Evolutionary conservation across 495 filamentous ascomycete species (phyloP).

Genomic region (Lasiosphaeria hispida): DNA sequence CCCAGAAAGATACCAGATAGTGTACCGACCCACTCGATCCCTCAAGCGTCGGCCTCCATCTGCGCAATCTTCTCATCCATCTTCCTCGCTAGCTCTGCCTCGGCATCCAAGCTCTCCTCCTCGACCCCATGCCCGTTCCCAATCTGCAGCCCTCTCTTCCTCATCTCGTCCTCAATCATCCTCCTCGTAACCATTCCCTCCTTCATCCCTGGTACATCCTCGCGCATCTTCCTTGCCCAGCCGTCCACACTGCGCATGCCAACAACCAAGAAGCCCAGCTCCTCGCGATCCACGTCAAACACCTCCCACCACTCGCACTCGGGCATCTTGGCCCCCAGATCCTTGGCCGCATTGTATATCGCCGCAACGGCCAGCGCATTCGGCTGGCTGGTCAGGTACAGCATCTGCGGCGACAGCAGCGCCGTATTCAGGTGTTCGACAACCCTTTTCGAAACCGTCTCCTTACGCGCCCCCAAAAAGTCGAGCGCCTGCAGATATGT

Average conservation of each 20-base stretch:
- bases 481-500: constrained; percentile 92
- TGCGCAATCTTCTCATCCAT: constrained; percentile 54
- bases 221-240: constrained; percentile 53
- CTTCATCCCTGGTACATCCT: constrained; percentile 25
- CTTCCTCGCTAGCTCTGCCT: constrained; percentile 58
- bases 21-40: too few species aligned
- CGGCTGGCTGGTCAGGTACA: constrained; percentile 92
- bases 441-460: constrained; percentile 56
- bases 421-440: constrained; percentile 79
- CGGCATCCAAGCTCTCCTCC: constrained; percentile 52
- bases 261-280: constrained; percentile 89
- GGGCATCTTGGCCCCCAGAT: constrained; percentile 72
- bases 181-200: constrained; percentile 41
- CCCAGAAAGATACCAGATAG: too few species aligned
- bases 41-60: constrained; percentile 21
- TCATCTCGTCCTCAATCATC: constrained; percentile 44
- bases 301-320: constrained; percentile 93
- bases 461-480: constrained; percentile 38
- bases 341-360: constrained; percentile 83
- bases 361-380: constrained; percentile 80
- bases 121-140: constrained; percentile 27
- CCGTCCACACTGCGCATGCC: constrained; percentile 77
- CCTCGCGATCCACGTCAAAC: constrained; percentile 96
- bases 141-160: constrained; percentile 38
- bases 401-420: constrained; percentile 78